A percentile compares a stretch with the other conserved stretches of the same genome.
These are phyloP conservation scores for Telfairia occidentalis DNA, from an alignment of 331 rosid genomes.

Conservation along the genomic window DNA sequence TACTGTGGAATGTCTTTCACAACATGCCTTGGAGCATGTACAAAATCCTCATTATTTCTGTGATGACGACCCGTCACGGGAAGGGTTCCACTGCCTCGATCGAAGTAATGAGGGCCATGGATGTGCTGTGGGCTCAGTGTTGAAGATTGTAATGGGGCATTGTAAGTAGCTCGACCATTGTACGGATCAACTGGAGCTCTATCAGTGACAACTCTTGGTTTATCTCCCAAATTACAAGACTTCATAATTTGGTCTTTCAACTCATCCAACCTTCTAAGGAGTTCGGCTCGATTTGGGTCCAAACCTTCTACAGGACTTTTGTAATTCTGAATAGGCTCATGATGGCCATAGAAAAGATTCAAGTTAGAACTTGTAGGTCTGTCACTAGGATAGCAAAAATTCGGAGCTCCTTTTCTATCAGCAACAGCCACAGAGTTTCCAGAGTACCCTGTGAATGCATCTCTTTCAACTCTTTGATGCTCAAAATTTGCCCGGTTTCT, in stretches of 20 bases:
- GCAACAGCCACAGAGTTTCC: conserved; percentile 11
- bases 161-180: conserved; percentile 15
- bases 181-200: conserved; percentile 20
- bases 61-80: conserved; percentile 16
- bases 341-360: conserved; percentile 17
- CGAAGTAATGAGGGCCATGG: conserved; percentile 12
- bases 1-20: conserved; percentile 20
- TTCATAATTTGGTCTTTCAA: conserved; percentile 29
- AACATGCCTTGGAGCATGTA: conserved; percentile 21
- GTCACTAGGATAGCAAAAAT: conserved; percentile 20
- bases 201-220: conserved; percentile 19
- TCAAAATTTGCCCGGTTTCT: conserved; percentile 15
- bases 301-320: conserved; percentile 13
- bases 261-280: conserved; percentile 34
- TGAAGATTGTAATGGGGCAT: conserved; percentile 19
- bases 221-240: conserved; percentile 22
- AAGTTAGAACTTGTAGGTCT: conserved; percentile 31
- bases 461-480: conserved; percentile 21
- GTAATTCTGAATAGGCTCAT: neutral
- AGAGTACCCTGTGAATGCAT: conserved; percentile 14
- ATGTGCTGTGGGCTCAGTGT: conserved; percentile 16
- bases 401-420: conserved; percentile 18
- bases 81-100: conserved; percentile 8
- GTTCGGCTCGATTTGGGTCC: conserved; percentile 23
- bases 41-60: conserved; percentile 16